Percentiles rank a stretch among this genome's conserved stretches.
Conservation (phyloP, 192 early-diverging fungal species). For the Entophlyctis luteolus region DNA sequence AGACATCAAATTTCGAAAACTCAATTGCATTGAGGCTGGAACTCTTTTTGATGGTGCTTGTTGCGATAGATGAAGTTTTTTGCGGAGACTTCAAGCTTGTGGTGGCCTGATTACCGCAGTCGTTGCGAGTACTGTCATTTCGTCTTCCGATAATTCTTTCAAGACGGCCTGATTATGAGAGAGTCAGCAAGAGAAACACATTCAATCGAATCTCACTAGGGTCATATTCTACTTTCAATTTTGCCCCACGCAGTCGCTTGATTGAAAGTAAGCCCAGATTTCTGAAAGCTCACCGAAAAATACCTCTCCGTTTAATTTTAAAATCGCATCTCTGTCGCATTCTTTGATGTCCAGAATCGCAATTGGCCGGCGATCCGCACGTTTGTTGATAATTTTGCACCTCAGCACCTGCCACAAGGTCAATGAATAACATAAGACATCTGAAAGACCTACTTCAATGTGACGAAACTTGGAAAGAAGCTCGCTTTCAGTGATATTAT, state of each 20-base stretch:
- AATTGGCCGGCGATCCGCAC: conserved; percentile 10
- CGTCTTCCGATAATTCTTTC: conserved; percentile 10
- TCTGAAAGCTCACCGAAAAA: not conserved
- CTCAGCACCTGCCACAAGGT: not conserved
- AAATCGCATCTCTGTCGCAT: conserved; percentile 1
- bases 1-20: not conserved
- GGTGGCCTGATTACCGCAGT: not conserved
- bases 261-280: not conserved
- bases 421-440: not conserved
- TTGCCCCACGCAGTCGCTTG: conserved; percentile 9
- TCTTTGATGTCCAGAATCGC: conserved; percentile 18
- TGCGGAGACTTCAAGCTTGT: too few relatives aligned
- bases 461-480: not conserved
- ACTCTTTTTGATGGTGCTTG: conserved; percentile 13
- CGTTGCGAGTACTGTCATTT: not conserved
- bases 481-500: conserved; percentile 10
- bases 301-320: conserved; percentile 22
- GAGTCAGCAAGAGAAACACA: not conserved
- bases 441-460: conserved; percentile 10
- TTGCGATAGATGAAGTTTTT: not conserved
- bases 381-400: conserved; percentile 22
- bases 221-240: conserved; percentile 21
- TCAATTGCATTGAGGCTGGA: conserved; percentile 11
- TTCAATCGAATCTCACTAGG: not conserved
- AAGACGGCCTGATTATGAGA: not conserved